Evolutionary conservation across 257 asterid species (phyloP).

Genomic region (Penstemon barbatus): DNA sequence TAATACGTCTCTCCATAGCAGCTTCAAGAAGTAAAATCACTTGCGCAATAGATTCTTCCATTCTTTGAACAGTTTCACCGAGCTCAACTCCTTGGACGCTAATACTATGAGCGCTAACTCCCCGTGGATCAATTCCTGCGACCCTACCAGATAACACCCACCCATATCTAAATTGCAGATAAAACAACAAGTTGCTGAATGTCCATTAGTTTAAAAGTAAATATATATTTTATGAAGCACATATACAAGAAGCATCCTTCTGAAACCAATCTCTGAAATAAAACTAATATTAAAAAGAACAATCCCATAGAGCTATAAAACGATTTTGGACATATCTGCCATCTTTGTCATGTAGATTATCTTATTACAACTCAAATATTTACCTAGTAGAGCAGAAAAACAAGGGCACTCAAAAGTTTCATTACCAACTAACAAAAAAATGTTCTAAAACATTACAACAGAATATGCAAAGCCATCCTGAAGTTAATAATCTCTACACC

Average conservation of each 20-base stretch:
- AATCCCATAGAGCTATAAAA: not conserved
- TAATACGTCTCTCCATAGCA: constrained; percentile 93
- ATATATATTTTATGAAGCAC: not conserved
- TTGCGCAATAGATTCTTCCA: constrained; percentile 94
- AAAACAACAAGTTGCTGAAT: constrained; percentile 12
- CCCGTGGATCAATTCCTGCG: constrained; percentile 87
- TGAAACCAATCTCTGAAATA: not conserved
- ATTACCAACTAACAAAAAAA: no score
- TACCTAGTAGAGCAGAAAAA: constrained; percentile 21
- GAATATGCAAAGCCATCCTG: no score
- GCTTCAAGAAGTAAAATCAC: constrained; percentile 89
- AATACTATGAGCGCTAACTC: constrained; percentile 79
- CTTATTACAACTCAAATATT: constrained; percentile 22
- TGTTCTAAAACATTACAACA: no score
- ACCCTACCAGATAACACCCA: constrained; percentile 79
- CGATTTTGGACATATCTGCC: constrained; percentile 14
- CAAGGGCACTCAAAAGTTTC: not conserved
- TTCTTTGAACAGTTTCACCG: constrained; percentile 92
- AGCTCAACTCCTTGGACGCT: constrained; percentile 97
- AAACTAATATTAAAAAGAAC: constrained; percentile 6
- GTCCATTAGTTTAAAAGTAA: constrained; percentile 14
- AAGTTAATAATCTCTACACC: not conserved
- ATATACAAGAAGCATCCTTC: not conserved
- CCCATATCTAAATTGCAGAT: constrained; percentile 64
- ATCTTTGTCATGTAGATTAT: constrained; percentile 9